Evolutionary conservation across 768 basidiomycete genomes (phyloP).

Genomic region (Tulasnella sp.): DNA sequence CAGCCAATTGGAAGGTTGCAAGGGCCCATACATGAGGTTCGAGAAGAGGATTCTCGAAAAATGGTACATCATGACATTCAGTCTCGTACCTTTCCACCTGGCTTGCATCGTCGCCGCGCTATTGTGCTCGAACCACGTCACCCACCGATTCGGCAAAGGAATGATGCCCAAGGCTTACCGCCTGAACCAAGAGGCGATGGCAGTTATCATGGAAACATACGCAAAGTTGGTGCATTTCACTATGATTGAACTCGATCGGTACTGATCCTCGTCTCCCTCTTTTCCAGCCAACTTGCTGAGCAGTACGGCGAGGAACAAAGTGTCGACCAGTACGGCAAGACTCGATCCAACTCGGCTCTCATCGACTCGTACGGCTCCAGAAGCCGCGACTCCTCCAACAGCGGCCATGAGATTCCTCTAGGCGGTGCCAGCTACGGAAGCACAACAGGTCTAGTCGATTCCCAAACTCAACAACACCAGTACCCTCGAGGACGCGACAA

Average conservation of each 20-base stretch:
- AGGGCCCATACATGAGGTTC: slow-evolving; percentile 61
- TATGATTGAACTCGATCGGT: not conserved
- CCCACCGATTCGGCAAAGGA: slow-evolving; percentile 85
- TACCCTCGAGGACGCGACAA: slow-evolving; percentile 12
- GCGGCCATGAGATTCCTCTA: slow-evolving; percentile 18
- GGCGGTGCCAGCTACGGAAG: slow-evolving; percentile 17
- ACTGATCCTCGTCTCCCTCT: not conserved
- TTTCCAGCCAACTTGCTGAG: slow-evolving; percentile 66
- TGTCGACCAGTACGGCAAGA: slow-evolving; percentile 10
- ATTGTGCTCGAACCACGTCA: slow-evolving; percentile 81
- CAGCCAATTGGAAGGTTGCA: slow-evolving; percentile 73
- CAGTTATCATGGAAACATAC: slow-evolving; percentile 83
- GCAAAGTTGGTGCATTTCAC: slow-evolving; percentile 57
- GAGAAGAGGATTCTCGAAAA: slow-evolving; percentile 17
- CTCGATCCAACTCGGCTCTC: slow-evolving; percentile 12
- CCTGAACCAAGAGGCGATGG: slow-evolving; percentile 72
- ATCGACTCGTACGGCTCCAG: slow-evolving; percentile 11
- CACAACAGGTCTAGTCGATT: slow-evolving; percentile 19
- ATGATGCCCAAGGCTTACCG: slow-evolving; percentile 86
- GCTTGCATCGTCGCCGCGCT: slow-evolving; percentile 63
- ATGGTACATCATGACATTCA: slow-evolving; percentile 71
- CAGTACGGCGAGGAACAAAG: slow-evolving; percentile 63
- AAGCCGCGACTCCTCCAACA: slow-evolving; percentile 30
- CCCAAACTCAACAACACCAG: not conserved
- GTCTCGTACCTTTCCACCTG: slow-evolving; percentile 70